These are phyloP conservation scores for Starmerella khaoyaiensis DNA, from an alignment of 805 yeast species.

Conservation along the genomic window DNA sequence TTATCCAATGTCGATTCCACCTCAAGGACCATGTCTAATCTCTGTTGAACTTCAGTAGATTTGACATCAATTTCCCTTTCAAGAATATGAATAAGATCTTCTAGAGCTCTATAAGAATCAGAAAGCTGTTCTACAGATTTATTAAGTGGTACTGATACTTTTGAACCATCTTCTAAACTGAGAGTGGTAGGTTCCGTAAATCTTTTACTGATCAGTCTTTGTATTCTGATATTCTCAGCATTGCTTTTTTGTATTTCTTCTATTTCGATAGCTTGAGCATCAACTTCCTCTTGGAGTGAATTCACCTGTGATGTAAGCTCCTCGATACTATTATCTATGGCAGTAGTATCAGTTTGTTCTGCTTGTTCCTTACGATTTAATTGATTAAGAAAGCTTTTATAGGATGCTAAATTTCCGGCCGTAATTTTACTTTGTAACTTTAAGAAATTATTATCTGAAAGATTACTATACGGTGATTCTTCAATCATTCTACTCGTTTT, in stretches of 20 bases:
- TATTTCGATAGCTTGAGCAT: slow-evolving; percentile 16
- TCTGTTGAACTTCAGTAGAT: background rate
- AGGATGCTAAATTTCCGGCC: no score
- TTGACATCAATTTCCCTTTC: slow-evolving; percentile 2
- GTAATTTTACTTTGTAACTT: no score
- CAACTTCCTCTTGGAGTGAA: slow-evolving; percentile 3
- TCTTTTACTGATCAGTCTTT: slow-evolving; percentile 1
- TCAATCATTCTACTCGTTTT: no score
- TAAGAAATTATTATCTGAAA: no score
- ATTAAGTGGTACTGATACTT: slow-evolving; percentile 2
- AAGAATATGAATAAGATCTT: background rate
- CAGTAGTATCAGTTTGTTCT: background rate
- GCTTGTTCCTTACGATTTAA: slow-evolving; percentile 10
- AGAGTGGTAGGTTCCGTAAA: background rate
- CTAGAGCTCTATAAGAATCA: background rate
- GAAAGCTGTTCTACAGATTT: slow-evolving; percentile 3
- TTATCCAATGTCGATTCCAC: no score
- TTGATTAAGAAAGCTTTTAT: slow-evolving; percentile 2
- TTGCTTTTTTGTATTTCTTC: slow-evolving; percentile 17
- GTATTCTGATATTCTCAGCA: slow-evolving; percentile 9
- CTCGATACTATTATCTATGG: background rate
- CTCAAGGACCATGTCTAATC: no score
- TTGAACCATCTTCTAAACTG: background rate
- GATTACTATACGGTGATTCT: no score
- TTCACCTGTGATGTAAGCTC: background rate